Conservation (phyloP, 768 basidiomycete genomes). For the Kwoniella pini region DNA sequence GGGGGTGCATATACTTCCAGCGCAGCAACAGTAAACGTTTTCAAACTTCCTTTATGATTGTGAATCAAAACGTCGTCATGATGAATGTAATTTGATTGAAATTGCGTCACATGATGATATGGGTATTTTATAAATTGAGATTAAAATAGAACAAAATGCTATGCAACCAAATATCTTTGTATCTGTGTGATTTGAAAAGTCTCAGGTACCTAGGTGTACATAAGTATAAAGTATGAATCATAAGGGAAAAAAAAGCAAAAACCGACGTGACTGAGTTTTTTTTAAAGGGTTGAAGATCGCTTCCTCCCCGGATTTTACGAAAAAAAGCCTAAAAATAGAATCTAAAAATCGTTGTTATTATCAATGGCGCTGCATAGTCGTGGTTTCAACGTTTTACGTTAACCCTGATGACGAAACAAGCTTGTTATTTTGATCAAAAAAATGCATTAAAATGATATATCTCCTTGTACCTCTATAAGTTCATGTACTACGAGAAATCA, state of each 20-base stretch:
- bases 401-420: too few species aligned
- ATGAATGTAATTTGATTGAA: background rate
- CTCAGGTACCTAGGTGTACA: background rate
- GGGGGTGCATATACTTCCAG: background rate
- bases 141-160: constrained; percentile 3
- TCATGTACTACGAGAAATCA: too few species aligned
- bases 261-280: background rate
- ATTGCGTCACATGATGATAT: background rate
- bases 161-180: background rate
- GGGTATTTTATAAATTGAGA: background rate
- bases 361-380: too few species aligned
- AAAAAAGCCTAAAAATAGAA: background rate
- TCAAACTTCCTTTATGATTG: background rate
- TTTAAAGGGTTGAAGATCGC: background rate
- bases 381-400: too few species aligned
- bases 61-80: constrained; percentile 2
- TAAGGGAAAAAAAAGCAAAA: background rate
- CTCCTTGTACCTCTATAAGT: too few species aligned
- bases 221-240: background rate
- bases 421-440: too few species aligned
- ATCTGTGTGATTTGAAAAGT: background rate
- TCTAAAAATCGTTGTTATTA: too few species aligned
- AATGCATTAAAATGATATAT: too few species aligned
- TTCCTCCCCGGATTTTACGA: background rate
- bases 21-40: background rate